phyloP scores from a whole-genome alignment of 2,329 filamentous ascomycete species.

The Penicillium sumatraense region DNA sequence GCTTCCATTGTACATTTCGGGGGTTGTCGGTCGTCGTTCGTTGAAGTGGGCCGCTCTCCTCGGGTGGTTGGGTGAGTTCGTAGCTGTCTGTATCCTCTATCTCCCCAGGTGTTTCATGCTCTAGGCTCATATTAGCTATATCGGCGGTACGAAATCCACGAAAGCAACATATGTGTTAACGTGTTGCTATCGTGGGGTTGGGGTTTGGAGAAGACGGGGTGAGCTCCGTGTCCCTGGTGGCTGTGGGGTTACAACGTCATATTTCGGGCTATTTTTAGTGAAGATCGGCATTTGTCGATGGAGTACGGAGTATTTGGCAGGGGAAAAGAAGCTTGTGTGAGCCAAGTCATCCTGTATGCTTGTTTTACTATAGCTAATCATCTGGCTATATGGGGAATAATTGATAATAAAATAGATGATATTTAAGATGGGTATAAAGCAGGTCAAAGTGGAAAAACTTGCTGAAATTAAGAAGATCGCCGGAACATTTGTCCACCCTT shows the following conservation, averaged over 20 bases:
- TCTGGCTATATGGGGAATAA: background rate
- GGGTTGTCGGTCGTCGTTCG: constrained; percentile 12
- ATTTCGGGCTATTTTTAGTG: constrained; percentile 8
- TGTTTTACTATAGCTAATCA: background rate
- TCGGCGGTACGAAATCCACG: background rate
- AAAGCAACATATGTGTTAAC: background rate
- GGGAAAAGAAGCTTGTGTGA: background rate
- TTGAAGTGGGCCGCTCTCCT: constrained; percentile 12
- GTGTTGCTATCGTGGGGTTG: constrained; percentile 9
- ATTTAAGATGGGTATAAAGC: background rate
- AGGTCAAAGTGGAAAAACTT: background rate
- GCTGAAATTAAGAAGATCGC: background rate
- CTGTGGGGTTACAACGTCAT: constrained; percentile 16
- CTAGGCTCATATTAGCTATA: constrained; percentile 17
- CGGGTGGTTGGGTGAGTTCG: constrained; percentile 7
- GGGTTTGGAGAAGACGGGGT: background rate
- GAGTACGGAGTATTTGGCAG: background rate
- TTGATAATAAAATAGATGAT: background rate
- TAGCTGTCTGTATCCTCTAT: constrained; percentile 13
- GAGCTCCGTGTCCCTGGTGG: constrained; percentile 3
- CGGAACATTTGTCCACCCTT: background rate
- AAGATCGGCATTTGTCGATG: background rate
- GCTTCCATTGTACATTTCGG: constrained; percentile 24
- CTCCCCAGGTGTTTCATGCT: constrained; percentile 11
- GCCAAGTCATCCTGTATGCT: background rate